Conservation (phyloP, 805 yeast genomes). For the Tetrapisispora taiwanensis region DNA sequence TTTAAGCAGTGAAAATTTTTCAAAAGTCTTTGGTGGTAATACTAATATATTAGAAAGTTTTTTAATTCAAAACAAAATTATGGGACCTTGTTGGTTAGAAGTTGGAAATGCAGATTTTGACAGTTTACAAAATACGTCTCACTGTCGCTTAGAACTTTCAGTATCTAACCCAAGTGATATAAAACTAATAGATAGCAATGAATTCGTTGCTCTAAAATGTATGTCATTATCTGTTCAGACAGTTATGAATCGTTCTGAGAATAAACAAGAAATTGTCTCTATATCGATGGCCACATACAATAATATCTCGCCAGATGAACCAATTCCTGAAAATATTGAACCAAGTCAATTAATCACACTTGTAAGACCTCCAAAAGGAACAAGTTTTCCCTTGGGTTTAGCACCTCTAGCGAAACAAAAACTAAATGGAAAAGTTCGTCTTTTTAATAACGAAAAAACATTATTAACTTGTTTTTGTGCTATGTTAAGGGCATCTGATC, state of each 20-base stretch:
- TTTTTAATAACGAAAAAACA: constrained; percentile 64
- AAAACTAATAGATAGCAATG: constrained; percentile 37
- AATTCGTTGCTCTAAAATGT: constrained; percentile 60
- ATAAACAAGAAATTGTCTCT: constrained; percentile 80
- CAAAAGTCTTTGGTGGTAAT: constrained; percentile 69
- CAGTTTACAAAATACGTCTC: constrained; percentile 54
- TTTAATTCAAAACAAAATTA: constrained; percentile 68
- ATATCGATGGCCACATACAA: constrained; percentile 67
- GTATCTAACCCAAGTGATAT: constrained; percentile 40
- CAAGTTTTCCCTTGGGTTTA: constrained; percentile 69
- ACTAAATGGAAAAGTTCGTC: constrained; percentile 36
- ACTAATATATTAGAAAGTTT: constrained; percentile 74
- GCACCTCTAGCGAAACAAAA: constrained; percentile 47
- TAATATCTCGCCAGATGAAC: constrained; percentile 63
- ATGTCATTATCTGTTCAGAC: constrained; percentile 75
- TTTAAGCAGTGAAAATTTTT: constrained; percentile 65
- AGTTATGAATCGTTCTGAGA: constrained; percentile 57
- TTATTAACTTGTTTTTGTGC: constrained; percentile 68
- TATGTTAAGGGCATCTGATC: constrained; percentile 65
- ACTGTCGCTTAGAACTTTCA: constrained; percentile 69
- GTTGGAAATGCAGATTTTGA: constrained; percentile 53
- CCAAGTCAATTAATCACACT: constrained; percentile 61
- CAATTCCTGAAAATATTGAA: constrained; percentile 48
- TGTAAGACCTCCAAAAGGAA: constrained; percentile 64
- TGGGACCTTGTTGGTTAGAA: constrained; percentile 98